phyloP scores from a whole-genome alignment of 805 yeast genomes.

The Candida insectorum region DNA sequence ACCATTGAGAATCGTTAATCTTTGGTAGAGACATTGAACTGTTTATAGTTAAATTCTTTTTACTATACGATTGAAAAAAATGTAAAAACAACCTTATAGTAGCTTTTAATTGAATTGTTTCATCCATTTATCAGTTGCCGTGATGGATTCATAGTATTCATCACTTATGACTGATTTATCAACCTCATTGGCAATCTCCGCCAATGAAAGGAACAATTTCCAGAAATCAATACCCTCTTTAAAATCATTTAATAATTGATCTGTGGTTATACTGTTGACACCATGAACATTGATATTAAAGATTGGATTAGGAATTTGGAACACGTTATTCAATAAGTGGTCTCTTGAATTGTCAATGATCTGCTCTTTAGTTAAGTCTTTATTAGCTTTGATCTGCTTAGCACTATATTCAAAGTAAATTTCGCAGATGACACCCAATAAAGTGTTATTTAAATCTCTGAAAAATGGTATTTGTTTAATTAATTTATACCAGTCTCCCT shows the following conservation, averaged over 20 bases:
- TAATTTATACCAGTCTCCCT: constrained; percentile 57
- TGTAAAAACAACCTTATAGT: too few relatives aligned
- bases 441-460: constrained; percentile 52
- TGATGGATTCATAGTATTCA: constrained; percentile 18
- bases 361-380: constrained; percentile 20
- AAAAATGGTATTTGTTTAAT: constrained; percentile 61
- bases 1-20: too few relatives aligned
- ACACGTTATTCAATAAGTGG: constrained; percentile 33
- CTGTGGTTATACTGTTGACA: constrained; percentile 33
- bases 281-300: constrained; percentile 42
- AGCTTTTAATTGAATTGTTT: constrained; percentile 20
- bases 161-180: constrained; percentile 26
- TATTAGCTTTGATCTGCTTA: constrained; percentile 22
- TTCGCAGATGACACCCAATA: constrained; percentile 59
- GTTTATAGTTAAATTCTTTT: too few relatives aligned
- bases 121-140: constrained; percentile 30
- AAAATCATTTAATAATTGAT: constrained; percentile 30
- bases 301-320: constrained; percentile 35
- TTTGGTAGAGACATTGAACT: too few relatives aligned
- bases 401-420: constrained; percentile 46
- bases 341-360: constrained; percentile 24
- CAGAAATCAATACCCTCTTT: constrained; percentile 31
- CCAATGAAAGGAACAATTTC: constrained; percentile 28
- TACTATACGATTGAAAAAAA: too few relatives aligned
- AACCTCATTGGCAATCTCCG: constrained; percentile 20